A percentile compares a stretch with the other conserved stretches of the same genome.
phyloP scores from a whole-genome alignment of 371 early-diverging fungal species.

The Saksenaea oblongispora region DNA sequence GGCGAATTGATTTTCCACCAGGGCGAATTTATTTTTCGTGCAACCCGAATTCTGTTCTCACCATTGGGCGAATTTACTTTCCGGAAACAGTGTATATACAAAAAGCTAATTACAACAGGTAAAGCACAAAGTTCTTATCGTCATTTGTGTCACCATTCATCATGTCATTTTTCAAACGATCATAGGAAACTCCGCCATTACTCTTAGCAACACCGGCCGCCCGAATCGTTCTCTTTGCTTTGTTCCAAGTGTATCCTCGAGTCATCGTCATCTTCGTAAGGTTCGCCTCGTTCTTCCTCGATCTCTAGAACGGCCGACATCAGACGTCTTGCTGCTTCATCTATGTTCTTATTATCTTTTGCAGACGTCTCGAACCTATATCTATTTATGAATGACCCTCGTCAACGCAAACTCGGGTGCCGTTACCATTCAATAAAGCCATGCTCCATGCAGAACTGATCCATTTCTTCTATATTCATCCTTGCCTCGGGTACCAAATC shows the following conservation, averaged over 20 bases:
- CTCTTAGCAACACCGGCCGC: background rate
- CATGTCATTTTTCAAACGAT: background rate
- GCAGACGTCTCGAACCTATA: conserved; percentile 55
- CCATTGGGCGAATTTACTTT: too few relatives aligned
- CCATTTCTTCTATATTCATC: conserved; percentile 30
- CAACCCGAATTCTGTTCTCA: too few relatives aligned
- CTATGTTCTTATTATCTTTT: conserved; percentile 51
- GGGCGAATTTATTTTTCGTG: too few relatives aligned
- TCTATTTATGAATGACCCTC: background rate
- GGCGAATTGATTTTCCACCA: too few relatives aligned
- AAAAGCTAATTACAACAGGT: too few relatives aligned
- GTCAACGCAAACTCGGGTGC: too few relatives aligned
- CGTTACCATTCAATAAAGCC: conserved; percentile 42
- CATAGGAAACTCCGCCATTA: background rate
- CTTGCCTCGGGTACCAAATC: conserved; percentile 43
- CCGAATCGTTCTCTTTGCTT: background rate
- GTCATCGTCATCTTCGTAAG: background rate
- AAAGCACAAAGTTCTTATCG: background rate
- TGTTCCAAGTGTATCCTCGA: background rate
- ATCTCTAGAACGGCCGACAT: conserved; percentile 16
- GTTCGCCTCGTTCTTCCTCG: conserved; percentile 10
- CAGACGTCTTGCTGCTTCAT: conserved; percentile 42
- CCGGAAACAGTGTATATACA: background rate
- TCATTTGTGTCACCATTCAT: background rate
- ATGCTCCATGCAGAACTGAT: conserved; percentile 37